Base-by-base conservation (phyloP, 768 basidiomycete species). In the Psilocybe cyanescens region DNA sequence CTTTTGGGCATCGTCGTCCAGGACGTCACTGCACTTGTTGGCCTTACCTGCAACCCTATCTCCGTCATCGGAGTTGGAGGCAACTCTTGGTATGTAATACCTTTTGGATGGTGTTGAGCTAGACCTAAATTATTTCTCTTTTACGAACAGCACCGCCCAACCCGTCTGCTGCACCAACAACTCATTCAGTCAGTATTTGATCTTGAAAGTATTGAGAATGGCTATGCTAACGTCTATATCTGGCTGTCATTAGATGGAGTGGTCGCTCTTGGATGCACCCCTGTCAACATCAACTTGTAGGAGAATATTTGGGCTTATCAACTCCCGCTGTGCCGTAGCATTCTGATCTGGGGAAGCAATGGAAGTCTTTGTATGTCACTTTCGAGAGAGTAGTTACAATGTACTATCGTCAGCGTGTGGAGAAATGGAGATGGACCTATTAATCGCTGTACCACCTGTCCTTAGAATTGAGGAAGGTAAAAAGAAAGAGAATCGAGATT, bases 151-250 rank as follows among this genome's bases (percentile, higher is more conserved):
- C 55, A 45, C 55, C 55, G 44, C 41, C 1, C 55, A 57, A 16
- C 55, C 55, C 9, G 55, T 57, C 28, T 57, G 55, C 55, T 57
- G 55, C 55, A 47, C 44, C 28, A 47, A 57, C 55, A 57, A 57
- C 45, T 8, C 44, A 17, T 57, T 57, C 41, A 29, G 55, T 57
- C 30, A 57, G 55, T 33, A 17, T 6, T 30, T 19, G 2, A 47
- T 30, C 14, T 31, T 9, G 11, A 8, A 1, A 8, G 28, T 1
- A 17, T 11, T 14, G 4, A 57, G 1, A 8, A 17, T 0, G 12
- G 30, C 35, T n/a, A 0, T 16, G 0, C 11, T 3, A 14, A 9
- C 8, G 7, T n/a, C 8, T 19, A 19, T 19, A 19, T 19, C 19
- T 19, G 19, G 9, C 0, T 17, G 1, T 12, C 31, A 35, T n/a